phyloP scores from a whole-genome alignment of 352 stramenopile genomes.

The Thraustochytrium sp. region DNA sequence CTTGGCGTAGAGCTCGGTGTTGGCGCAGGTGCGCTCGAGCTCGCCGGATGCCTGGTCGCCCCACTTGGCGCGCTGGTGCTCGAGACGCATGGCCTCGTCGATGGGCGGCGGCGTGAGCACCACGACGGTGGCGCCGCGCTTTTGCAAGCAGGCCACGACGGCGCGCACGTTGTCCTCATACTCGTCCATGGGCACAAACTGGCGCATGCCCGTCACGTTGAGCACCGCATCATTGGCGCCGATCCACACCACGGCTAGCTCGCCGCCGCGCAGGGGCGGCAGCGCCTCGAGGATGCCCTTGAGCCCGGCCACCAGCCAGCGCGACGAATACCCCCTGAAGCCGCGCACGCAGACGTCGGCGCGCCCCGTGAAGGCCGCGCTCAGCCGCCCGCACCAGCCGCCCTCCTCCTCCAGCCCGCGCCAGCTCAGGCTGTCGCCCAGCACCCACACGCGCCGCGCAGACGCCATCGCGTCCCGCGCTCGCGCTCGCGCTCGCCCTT shows the following conservation, averaged over 20 bases:
- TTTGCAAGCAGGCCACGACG: constrained; percentile 3
- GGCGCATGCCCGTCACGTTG: neutral
- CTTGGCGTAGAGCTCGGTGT: neutral
- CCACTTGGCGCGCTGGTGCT: constrained; percentile 35
- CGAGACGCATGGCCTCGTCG: constrained; percentile 28
- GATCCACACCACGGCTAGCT: constrained; percentile 21
- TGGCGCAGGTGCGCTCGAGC: neutral
- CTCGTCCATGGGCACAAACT: constrained; percentile 45
- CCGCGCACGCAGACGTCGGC: constrained; percentile 40
- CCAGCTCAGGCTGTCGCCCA: neutral
- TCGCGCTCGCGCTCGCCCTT: no score
- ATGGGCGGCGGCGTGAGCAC: constrained; percentile 38
- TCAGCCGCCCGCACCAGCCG: neutral
- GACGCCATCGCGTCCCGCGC: no score
- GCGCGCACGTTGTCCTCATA: constrained; percentile 25
- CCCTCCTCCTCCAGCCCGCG: neutral
- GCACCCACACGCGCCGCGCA: neutral
- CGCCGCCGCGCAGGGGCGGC: neutral
- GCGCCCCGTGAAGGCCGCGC: neutral
- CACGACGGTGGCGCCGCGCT: neutral
- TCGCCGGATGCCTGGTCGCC: constrained; percentile 14
- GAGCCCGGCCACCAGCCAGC: constrained; percentile 20
- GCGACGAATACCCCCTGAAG: constrained; percentile 21
- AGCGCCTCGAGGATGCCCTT: neutral
- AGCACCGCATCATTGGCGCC: constrained; percentile 43